These are phyloP conservation scores for Podospora fimiseda DNA, from an alignment of 495 filamentous ascomycete species.

Conservation along the genomic window DNA sequence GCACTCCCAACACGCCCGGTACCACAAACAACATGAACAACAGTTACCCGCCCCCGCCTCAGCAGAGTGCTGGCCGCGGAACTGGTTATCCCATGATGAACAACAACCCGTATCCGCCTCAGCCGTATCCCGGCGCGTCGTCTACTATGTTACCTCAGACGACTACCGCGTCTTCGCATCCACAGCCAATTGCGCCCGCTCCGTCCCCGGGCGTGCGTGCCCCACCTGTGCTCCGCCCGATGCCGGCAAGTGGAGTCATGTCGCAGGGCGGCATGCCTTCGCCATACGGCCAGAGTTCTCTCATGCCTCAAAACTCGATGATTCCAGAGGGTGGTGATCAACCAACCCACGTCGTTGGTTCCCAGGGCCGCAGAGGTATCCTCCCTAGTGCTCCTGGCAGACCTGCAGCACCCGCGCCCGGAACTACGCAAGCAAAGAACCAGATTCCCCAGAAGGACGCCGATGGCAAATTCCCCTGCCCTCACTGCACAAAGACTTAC, in stretches of 20 bases:
- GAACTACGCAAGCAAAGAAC: slow-evolving; percentile 62
- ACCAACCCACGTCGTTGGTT: slow-evolving; percentile 86
- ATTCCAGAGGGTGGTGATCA: slow-evolving; percentile 47
- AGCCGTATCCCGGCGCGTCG: slow-evolving; percentile 49
- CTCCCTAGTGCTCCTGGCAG: slow-evolving; percentile 84
- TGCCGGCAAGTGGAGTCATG: slow-evolving; percentile 58
- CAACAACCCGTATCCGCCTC: slow-evolving; percentile 47
- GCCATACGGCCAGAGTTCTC: slow-evolving; percentile 42
- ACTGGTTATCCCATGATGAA: slow-evolving; percentile 41
- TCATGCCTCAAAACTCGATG: slow-evolving; percentile 37
- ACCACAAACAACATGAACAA: slow-evolving; percentile 55
- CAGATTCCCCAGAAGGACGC: slow-evolving; percentile 87
- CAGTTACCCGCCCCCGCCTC: slow-evolving; percentile 53
- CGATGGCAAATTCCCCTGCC: slow-evolving; percentile 95
- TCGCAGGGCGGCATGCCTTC: slow-evolving; percentile 43
- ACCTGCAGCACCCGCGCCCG: slow-evolving; percentile 54
- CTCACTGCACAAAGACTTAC: slow-evolving; percentile 95
- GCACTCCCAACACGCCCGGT: slow-evolving; percentile 56
- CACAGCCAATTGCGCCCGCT: slow-evolving; percentile 66
- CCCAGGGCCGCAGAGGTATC: slow-evolving; percentile 82
- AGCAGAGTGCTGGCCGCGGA: slow-evolving; percentile 48
- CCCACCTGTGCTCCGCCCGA: slow-evolving; percentile 50
- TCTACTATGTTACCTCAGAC: slow-evolving; percentile 59
- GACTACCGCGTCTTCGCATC: slow-evolving; percentile 58
- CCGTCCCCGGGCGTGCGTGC: slow-evolving; percentile 52